Evolutionary conservation across 805 yeast species (phyloP).

Genomic region (Grigorovia yakushimaensis): DNA sequence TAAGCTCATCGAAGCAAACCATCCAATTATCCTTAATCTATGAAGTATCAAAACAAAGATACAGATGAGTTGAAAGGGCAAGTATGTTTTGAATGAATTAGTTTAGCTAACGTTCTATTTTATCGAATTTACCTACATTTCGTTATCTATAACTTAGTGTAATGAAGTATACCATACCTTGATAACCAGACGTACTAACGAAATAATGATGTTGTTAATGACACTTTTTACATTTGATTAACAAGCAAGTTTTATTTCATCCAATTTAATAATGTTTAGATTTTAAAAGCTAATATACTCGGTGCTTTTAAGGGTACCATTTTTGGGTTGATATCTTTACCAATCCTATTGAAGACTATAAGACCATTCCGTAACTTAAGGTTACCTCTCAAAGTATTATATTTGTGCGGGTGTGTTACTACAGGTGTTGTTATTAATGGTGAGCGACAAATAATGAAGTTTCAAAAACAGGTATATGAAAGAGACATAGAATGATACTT

Average conservation of each 20-base stretch:
- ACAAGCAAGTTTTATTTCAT: no score
- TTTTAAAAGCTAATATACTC: conserved; percentile 6
- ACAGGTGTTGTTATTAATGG: conserved; percentile 35
- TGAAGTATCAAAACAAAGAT: conserved; percentile 19
- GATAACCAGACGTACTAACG: no score
- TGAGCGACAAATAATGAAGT: conserved; percentile 31
- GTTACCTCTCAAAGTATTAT: conserved; percentile 33
- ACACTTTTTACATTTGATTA: no score
- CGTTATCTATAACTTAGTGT: no score
- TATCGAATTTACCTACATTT: no score
- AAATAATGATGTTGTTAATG: no score
- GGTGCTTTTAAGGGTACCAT: conserved; percentile 37
- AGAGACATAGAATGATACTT: conserved; percentile 12
- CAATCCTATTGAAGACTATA: conserved; percentile 28
- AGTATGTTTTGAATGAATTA: conserved; percentile 16
- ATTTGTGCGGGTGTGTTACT: conserved; percentile 34
- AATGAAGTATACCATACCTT: no score
- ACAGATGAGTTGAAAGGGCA: conserved; percentile 29
- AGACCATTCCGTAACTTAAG: conserved; percentile 32
- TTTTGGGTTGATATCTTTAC: conserved; percentile 29
- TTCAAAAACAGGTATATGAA: conserved; percentile 28
- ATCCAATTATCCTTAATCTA: no score
- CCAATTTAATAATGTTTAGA: no score
- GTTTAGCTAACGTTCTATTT: no score
- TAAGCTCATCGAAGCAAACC: neutral